Evolutionary conservation across 1,284 basidiomycete species (phyloP).

Genomic region (Malassezia psittaci): DNA sequence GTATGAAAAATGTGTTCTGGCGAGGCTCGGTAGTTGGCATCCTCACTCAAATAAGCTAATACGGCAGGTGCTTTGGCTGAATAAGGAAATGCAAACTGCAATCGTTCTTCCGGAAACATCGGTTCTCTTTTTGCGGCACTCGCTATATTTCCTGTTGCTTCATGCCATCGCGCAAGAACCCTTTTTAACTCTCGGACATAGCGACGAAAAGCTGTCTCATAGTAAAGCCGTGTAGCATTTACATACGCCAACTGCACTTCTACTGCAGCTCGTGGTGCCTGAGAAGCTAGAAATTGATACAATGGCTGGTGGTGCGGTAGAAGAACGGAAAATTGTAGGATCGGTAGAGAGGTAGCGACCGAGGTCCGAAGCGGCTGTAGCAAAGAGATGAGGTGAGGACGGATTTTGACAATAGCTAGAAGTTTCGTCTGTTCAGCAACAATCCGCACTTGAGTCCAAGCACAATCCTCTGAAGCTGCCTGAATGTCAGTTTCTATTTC

Average conservation of each 20-base stretch:
- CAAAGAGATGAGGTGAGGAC: slow-evolving; percentile 72
- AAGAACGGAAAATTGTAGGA: slow-evolving; percentile 77
- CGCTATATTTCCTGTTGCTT: slow-evolving; percentile 9
- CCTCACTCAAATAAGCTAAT: slow-evolving; percentile 42
- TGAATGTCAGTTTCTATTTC: neutral
- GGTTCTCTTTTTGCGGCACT: neutral
- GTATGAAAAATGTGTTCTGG: slow-evolving; percentile 42
- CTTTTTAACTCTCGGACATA: slow-evolving; percentile 59
- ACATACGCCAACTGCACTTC: slow-evolving; percentile 84
- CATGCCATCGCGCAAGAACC: slow-evolving; percentile 23
- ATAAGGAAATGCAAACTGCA: slow-evolving; percentile 7
- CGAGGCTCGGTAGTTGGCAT: slow-evolving; percentile 20
- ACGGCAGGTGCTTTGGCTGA: slow-evolving; percentile 16
- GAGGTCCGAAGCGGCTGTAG: slow-evolving; percentile 70
- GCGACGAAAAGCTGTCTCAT: slow-evolving; percentile 86
- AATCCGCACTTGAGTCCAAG: slow-evolving; percentile 64
- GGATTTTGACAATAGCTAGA: slow-evolving; percentile 59
- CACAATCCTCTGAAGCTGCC: neutral
- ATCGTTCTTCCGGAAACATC: neutral
- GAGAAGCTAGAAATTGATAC: slow-evolving; percentile 73
- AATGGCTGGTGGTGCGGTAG: slow-evolving; percentile 61
- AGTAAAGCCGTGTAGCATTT: slow-evolving; percentile 74
- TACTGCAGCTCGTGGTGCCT: slow-evolving; percentile 68
- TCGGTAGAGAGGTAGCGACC: slow-evolving; percentile 83
- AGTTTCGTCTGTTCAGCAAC: slow-evolving; percentile 70